Evolutionary conservation across 768 basidiomycete species (phyloP), one percentile per base, ranked within the genome.

Genomic region (Rhizopogon rudus): DNA sequence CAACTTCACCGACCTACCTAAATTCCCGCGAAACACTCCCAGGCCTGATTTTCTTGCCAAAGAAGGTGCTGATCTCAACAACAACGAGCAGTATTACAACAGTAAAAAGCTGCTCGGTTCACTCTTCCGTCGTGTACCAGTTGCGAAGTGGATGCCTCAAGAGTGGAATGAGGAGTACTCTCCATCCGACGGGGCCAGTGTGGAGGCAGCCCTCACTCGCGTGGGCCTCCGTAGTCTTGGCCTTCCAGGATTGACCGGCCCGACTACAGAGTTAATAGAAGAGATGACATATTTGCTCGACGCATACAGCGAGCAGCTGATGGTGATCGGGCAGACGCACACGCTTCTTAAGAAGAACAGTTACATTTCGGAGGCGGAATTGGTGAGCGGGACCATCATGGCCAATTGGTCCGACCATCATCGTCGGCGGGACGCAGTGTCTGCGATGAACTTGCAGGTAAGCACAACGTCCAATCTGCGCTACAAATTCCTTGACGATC

Each of bases 1-100:
- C 33, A 60, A 54, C 44, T 70, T 71, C 48, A 54, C 51, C 25
- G 56, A 64, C 25, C 59, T 80, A 2, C 78, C 79, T 1, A 65
- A 16, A 56, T 57, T 60, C 3, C 35, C 35, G 9, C 65, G 63
- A 3, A 33, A 40, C 9, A 54, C 57, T 6, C 57, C 43, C 6
- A 72, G 63, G 52, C 79, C 78, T 3, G 78, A 80, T 55, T 80
- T 75, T 60, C 63, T 79, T 3, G 71, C 73, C n/a, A 71, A 66
- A 10, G 77, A 80, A 55, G 72, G 70, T 5, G 65, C 68, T 0
- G 64, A 68, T 53, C 29, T 66, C 37, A 12, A 12, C 35, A 46
- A 58, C 5, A 48, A 58, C 14, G 54, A 57, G 1, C 48, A 17
- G 1, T 76, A 65, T 55, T 82, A 82, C 61, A 58, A 57, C 3